These are phyloP conservation scores for Claviceps citrina DNA, from an alignment of 2,329 filamentous ascomycete genomes.

Conservation along the genomic window DNA sequence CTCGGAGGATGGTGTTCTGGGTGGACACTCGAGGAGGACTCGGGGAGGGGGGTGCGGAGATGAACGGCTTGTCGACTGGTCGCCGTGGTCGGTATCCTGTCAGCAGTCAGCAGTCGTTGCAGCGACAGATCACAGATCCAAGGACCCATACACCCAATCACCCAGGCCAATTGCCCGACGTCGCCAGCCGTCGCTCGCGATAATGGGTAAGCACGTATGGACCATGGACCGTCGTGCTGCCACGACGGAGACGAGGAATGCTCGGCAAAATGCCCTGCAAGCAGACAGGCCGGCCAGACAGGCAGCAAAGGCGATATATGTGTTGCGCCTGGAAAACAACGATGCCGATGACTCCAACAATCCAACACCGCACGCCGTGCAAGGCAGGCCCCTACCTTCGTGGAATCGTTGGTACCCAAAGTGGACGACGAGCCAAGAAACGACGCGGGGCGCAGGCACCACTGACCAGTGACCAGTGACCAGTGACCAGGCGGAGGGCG, in stretches of 20 bases:
- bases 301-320: neutral
- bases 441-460: neutral
- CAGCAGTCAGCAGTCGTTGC: no score
- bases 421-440: conserved; percentile 1
- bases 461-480: no score
- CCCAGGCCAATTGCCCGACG: conserved; percentile 4
- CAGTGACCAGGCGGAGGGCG: neutral
- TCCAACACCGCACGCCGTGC: neutral
- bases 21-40: neutral
- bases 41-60: neutral
- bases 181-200: conserved; percentile 2
- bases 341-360: conserved; percentile 2
- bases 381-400: conserved; percentile 1
- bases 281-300: neutral
- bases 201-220: no score
- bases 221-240: no score
- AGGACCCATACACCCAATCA: conserved; percentile 3
- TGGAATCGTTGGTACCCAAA: conserved; percentile 7
- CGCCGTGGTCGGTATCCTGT: no score
- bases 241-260: no score
- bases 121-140: neutral
- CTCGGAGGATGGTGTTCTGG: conserved; percentile 2
- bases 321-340: no score
- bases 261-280: no score
- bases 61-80: conserved; percentile 1